Percentiles rank a stretch among this genome's conserved stretches.
Evolutionary conservation across 139 green algal genomes (phyloP).

Genomic region (Chlamydomonas incerta): DNA sequence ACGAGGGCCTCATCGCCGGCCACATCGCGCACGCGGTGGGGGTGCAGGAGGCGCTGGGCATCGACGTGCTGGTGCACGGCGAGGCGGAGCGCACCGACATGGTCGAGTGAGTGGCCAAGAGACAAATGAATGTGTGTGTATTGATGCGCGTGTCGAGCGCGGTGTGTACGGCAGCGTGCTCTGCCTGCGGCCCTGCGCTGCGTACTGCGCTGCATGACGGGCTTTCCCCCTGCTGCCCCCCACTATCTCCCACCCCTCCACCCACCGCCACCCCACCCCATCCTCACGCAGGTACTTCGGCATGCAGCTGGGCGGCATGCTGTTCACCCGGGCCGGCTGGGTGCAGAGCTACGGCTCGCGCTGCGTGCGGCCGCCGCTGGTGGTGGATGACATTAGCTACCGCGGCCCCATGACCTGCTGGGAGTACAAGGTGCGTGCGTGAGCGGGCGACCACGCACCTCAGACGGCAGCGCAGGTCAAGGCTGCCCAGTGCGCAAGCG

Average conservation of each 20-base stretch:
- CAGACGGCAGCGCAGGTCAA: too few relatives aligned
- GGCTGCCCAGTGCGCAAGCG: too few relatives aligned
- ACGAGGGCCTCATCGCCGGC: constrained; percentile 70
- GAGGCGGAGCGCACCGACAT: constrained; percentile 86
- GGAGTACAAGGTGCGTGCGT: constrained; percentile 73
- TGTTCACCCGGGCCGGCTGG: constrained; percentile 81
- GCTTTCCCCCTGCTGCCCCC: too few relatives aligned
- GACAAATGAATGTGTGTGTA: too few relatives aligned
- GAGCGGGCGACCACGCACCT: too few relatives aligned
- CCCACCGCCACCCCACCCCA: too few relatives aligned
- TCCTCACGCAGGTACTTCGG: constrained; percentile 84
- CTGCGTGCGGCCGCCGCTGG: constrained; percentile 90
- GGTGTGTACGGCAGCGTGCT: too few relatives aligned
- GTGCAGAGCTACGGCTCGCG: constrained; percentile 88
- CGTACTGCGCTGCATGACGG: too few relatives aligned
- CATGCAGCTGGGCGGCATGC: constrained; percentile 81
- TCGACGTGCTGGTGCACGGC: constrained; percentile 95
- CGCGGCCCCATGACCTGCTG: constrained; percentile 81
- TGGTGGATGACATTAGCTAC: constrained; percentile 80
- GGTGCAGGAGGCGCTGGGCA: constrained; percentile 75
- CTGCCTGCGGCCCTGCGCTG: too few relatives aligned
- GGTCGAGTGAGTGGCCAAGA: constrained; percentile 60
- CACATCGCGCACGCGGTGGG: constrained; percentile 62
- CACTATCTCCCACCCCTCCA: not conserved
- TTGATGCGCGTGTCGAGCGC: too few relatives aligned